phyloP scores from a whole-genome alignment of 164 flowering plant genomes.

The Macadamia integrifolia region DNA sequence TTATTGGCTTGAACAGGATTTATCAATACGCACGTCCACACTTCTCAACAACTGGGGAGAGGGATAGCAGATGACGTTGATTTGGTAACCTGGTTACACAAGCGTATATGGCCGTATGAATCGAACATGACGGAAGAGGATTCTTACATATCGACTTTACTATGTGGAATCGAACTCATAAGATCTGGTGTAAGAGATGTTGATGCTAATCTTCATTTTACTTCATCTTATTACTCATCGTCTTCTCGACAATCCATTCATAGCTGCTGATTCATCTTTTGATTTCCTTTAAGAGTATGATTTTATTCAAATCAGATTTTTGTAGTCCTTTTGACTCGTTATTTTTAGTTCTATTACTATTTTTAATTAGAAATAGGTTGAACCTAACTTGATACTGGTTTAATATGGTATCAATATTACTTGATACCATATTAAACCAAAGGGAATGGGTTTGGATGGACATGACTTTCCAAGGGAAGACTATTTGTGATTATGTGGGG shows the following conservation, averaged over 20 bases:
- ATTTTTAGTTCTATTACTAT: too few relatives aligned
- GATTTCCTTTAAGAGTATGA: neutral
- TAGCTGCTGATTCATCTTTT: too few relatives aligned
- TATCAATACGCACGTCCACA: slow-evolving; percentile 85
- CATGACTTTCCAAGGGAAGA: too few relatives aligned
- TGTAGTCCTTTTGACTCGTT: too few relatives aligned
- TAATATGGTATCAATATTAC: too few relatives aligned
- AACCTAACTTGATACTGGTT: neutral
- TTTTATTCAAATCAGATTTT: neutral
- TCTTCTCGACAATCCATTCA: too few relatives aligned
- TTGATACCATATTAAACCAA: too few relatives aligned
- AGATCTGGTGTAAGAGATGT: slow-evolving; percentile 63
- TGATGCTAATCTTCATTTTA: neutral
- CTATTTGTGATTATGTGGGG: too few relatives aligned
- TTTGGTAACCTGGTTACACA: slow-evolving; percentile 78
- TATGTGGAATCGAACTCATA: slow-evolving; percentile 88
- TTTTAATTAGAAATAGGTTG: neutral
- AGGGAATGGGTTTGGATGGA: too few relatives aligned
- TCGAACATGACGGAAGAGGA: slow-evolving; percentile 79
- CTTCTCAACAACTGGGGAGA: slow-evolving; percentile 83
- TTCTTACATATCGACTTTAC: slow-evolving; percentile 72
- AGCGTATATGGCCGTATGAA: slow-evolving; percentile 89
- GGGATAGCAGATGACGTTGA: slow-evolving; percentile 95
- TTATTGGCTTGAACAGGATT: slow-evolving; percentile 35
- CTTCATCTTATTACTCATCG: neutral